Evolutionary conservation across 805 yeast genomes (phyloP), one percentile per base, ranked within the genome.

Genomic region (Wickerhamiella allomyrinae): DNA sequence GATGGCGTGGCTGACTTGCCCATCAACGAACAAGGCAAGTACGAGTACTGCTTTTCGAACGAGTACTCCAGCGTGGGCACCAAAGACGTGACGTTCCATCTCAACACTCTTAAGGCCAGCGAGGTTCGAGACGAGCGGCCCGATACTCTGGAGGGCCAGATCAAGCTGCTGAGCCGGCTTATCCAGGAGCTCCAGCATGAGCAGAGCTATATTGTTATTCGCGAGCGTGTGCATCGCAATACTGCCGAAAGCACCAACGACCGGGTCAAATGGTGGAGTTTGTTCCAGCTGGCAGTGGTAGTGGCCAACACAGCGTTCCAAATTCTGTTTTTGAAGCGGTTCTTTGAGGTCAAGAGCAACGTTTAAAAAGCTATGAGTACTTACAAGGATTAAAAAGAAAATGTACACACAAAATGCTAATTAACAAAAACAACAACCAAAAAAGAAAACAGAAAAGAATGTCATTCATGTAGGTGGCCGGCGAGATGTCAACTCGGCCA

Each of bases 201-300:
- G 65, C 66, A 80, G 57, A 74, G 83, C 54, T 91, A 91, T 64
- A 78, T 91, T 54, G 93, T 87, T 38, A 86, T 89, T 47, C 78
- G 98, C 65, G 98, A 89, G 66, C 80, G 96, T 67, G 82, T 93
- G 13, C 98, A 89, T 63, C 81, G 98, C 74, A 91, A 89, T 66
- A 89, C 98, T 8, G 97, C 98, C 5, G 98, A 89, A 66, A 82
- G 94, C 20, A 89, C 98, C 37, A 89, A 89, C 63, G 79, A 91
- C 42, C 77, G 98, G 56, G 97, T 89, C 50, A 89, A 89, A 64
- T 91, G 94, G 84, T 89, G 98, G 98, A 83, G 95, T 21, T 70
- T 84, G 24, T 80, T 87, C 71, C 98, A 89, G 68, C 68, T 91
- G 49, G 55, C 77, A 41, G 87, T 91, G 43, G 96, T 89, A 37